Evolutionary conservation across 2,329 filamentous ascomycete species (phyloP).

Genomic region (Exophiala spinifera): DNA sequence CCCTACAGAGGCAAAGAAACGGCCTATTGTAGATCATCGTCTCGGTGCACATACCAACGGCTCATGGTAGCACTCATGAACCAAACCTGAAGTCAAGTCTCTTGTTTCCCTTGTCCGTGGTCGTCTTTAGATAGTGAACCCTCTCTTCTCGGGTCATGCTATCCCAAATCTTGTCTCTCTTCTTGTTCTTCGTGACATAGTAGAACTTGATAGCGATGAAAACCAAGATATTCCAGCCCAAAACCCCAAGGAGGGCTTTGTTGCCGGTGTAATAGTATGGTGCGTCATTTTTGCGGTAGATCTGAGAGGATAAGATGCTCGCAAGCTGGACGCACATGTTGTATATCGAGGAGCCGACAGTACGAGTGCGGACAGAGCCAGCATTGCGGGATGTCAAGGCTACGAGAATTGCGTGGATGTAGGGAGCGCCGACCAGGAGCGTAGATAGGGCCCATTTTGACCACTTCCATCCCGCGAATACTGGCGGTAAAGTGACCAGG

Average conservation of each 20-base stretch:
- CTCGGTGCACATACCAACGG: too few relatives aligned
- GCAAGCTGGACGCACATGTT: conserved; percentile 47
- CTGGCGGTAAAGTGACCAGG: conserved; percentile 53
- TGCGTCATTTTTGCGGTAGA: conserved; percentile 56
- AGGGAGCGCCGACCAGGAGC: conserved; percentile 53
- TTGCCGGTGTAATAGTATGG: conserved; percentile 54
- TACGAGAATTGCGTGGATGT: conserved; percentile 59
- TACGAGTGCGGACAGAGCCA: conserved; percentile 59
- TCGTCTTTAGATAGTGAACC: conserved; percentile 46
- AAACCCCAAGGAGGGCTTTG: conserved; percentile 49
- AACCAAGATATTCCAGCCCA: conserved; percentile 47
- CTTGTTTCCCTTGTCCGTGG: conserved; percentile 46
- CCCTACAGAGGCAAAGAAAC: too few relatives aligned
- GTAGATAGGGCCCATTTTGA: conserved; percentile 52
- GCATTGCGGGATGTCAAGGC: conserved; percentile 62
- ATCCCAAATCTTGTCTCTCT: conserved; percentile 37
- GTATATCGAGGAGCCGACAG: conserved; percentile 56
- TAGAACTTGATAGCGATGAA: conserved; percentile 34
- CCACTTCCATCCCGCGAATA: conserved; percentile 47
- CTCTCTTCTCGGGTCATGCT: conserved; percentile 44
- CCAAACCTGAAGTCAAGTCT: conserved; percentile 38
- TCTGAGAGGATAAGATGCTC: conserved; percentile 44
- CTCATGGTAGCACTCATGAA: not conserved
- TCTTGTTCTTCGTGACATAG: conserved; percentile 34
- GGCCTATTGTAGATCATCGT: too few relatives aligned